Percentiles rank a stretch among this genome's conserved stretches.
Conservation (phyloP, 768 basidiomycete genomes). For the Boletales sp. region DNA sequence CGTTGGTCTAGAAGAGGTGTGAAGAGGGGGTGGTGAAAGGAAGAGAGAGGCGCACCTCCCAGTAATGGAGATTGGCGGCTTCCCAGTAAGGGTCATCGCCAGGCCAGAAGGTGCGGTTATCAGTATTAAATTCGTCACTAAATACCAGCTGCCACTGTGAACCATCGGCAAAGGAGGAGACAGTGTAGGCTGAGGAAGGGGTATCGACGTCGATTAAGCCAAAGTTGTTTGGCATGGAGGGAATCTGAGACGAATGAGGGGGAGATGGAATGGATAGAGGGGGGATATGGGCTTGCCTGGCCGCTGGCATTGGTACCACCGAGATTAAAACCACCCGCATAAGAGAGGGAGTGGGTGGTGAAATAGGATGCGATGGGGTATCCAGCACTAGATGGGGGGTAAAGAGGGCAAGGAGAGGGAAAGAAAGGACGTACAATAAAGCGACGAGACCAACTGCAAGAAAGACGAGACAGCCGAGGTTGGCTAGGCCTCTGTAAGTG, state of each 20-base stretch:
- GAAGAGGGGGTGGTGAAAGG: slow-evolving; percentile 1
- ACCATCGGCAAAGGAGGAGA: slow-evolving; percentile 50
- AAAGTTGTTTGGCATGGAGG: slow-evolving; percentile 57
- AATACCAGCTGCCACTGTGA: slow-evolving; percentile 66
- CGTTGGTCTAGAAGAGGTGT: slow-evolving; percentile 47
- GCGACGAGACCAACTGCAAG: slow-evolving; percentile 50
- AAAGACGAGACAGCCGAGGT: slow-evolving; percentile 64
- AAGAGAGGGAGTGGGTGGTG: slow-evolving; percentile 40
- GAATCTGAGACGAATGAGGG: slow-evolving; percentile 38
- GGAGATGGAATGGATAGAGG: background rate
- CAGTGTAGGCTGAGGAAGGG: slow-evolving; percentile 54
- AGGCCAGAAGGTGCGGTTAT: slow-evolving; percentile 75
- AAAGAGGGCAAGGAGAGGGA: background rate
- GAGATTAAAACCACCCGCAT: slow-evolving; percentile 62
- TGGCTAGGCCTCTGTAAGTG: slow-evolving; percentile 66
- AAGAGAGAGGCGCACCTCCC: slow-evolving; percentile 43
- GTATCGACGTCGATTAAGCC: slow-evolving; percentile 78
- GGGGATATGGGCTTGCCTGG: slow-evolving; percentile 41
- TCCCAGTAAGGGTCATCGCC: slow-evolving; percentile 90
- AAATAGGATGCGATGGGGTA: slow-evolving; percentile 63
- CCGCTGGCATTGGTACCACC: slow-evolving; percentile 77
- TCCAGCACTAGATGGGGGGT: slow-evolving; percentile 44
- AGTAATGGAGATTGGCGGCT: slow-evolving; percentile 77
- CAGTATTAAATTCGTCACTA: slow-evolving; percentile 84
- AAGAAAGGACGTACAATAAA: slow-evolving; percentile 50